These are phyloP conservation scores for Pseudomonodictys pantanalensis DNA, from an alignment of 495 filamentous ascomycete genomes.

Conservation along the genomic window DNA sequence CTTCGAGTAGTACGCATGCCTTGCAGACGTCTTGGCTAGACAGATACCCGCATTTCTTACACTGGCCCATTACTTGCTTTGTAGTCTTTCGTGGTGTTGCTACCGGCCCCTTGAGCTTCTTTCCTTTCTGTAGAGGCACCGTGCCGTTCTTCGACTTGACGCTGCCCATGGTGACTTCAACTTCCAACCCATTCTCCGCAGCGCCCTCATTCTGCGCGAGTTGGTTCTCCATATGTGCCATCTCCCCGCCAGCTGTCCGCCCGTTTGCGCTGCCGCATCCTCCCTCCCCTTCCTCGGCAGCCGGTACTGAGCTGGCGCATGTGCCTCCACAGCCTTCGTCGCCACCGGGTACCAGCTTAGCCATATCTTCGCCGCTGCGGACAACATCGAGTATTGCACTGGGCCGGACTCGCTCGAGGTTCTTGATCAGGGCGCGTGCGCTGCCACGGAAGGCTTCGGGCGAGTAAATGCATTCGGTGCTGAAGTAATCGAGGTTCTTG, in stretches of 20 bases:
- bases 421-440: slow-evolving; percentile 88
- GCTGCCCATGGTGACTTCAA: slow-evolving; percentile 57
- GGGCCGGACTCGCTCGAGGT: slow-evolving; percentile 84
- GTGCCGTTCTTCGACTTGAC: slow-evolving; percentile 32
- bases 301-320: slow-evolving; percentile 34
- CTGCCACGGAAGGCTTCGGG: slow-evolving; percentile 97
- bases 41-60: slow-evolving; percentile 87
- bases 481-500: slow-evolving; percentile 95
- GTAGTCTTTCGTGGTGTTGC: slow-evolving; percentile 41
- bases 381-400: slow-evolving; percentile 95
- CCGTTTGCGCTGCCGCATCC: slow-evolving; percentile 77
- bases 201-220: slow-evolving; percentile 66
- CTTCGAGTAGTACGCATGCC: slow-evolving; percentile 86
- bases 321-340: slow-evolving; percentile 32
- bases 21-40: slow-evolving; percentile 95
- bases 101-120: slow-evolving; percentile 7
- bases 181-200: slow-evolving; percentile 56
- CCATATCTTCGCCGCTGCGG: slow-evolving; percentile 94
- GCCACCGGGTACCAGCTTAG: slow-evolving; percentile 70
- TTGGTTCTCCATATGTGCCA: slow-evolving; percentile 87
- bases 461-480: slow-evolving; percentile 96
- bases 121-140: slow-evolving; percentile 19
- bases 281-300: slow-evolving; percentile 58
- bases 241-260: slow-evolving; percentile 70
- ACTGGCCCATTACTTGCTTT: slow-evolving; percentile 76